Evolutionary conservation across 768 basidiomycete genomes (phyloP).

Genomic region (Psilocybe cubensis): DNA sequence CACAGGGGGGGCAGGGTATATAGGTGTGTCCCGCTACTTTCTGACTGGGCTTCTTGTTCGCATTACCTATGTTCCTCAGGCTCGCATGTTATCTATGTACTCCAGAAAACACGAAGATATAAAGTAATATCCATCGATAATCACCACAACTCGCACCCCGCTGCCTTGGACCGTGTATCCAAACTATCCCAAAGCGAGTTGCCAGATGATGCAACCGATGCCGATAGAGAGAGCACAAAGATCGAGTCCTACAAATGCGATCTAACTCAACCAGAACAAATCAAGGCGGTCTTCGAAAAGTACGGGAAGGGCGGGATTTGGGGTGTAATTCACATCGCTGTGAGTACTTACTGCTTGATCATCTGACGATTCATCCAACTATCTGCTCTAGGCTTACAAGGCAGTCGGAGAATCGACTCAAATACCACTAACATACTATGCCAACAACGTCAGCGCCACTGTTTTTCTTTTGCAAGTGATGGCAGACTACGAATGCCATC

Average conservation of each 20-base stretch:
- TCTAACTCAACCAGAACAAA: slow-evolving; percentile 70
- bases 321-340: slow-evolving; percentile 96
- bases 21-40: slow-evolving; percentile 52
- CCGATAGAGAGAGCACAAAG: slow-evolving; percentile 71
- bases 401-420: slow-evolving; percentile 97
- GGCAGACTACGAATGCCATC: slow-evolving; percentile 80
- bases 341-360: slow-evolving; percentile 40
- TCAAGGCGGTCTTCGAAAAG: slow-evolving; percentile 78
- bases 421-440: slow-evolving; percentile 91
- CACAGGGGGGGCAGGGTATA: slow-evolving; percentile 85
- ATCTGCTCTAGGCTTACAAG: slow-evolving; percentile 78
- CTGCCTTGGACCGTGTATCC: slow-evolving; percentile 74
- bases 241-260: slow-evolving; percentile 76
- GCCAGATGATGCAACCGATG: slow-evolving; percentile 62
- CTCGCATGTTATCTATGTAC: slow-evolving; percentile 88
- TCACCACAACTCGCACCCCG: slow-evolving; percentile 86
- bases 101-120: slow-evolving; percentile 87
- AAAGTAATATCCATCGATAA: slow-evolving; percentile 96
- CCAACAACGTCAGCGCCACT: slow-evolving; percentile 92
- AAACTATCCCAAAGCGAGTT: slow-evolving; percentile 80
- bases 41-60: slow-evolving; percentile 9
- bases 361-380: slow-evolving; percentile 3
- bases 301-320: slow-evolving; percentile 92
- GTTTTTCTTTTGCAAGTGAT: slow-evolving; percentile 85
- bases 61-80: slow-evolving; percentile 48